Conservation (phyloP, 2,329 filamentous ascomycete species). For the Aspergillus hiratsukae region DNA sequence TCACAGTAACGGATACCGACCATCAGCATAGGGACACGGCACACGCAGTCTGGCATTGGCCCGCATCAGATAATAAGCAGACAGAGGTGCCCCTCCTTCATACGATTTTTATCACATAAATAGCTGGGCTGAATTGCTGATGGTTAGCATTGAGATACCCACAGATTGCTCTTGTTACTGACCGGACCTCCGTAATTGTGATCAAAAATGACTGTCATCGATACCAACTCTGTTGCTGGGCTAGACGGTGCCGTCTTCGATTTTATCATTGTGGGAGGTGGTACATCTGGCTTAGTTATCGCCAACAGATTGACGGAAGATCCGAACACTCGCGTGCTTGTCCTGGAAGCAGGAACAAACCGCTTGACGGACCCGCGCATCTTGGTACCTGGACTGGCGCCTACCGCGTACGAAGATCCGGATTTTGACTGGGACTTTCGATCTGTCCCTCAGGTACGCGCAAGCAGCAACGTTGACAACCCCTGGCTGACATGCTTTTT, state of each 20-base stretch:
- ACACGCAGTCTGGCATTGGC: too few species aligned
- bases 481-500: background rate
- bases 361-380: slow-evolving; percentile 14
- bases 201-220: too few species aligned
- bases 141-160: too few species aligned
- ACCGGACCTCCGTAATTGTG: too few species aligned
- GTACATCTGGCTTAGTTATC: slow-evolving; percentile 24
- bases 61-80: too few species aligned
- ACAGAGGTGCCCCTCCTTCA: too few species aligned
- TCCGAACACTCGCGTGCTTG: slow-evolving; percentile 14
- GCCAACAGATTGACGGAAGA: slow-evolving; percentile 25
- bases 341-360: slow-evolving; percentile 22
- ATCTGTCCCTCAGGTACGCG: slow-evolving; percentile 3
- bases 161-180: too few species aligned
- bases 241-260: slow-evolving; percentile 8
- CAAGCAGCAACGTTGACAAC: background rate
- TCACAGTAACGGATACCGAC: too few species aligned
- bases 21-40: too few species aligned
- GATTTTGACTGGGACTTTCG: slow-evolving; percentile 16
- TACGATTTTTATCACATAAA: too few species aligned
- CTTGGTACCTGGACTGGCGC: slow-evolving; percentile 7
- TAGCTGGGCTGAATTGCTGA: too few species aligned
- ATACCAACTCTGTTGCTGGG: background rate
- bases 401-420: slow-evolving; percentile 8
- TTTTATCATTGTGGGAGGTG: slow-evolving; percentile 26